These are phyloP conservation scores for Passiflora organensis DNA, from an alignment of 345 rosid genomes.

Conservation along the genomic window DNA sequence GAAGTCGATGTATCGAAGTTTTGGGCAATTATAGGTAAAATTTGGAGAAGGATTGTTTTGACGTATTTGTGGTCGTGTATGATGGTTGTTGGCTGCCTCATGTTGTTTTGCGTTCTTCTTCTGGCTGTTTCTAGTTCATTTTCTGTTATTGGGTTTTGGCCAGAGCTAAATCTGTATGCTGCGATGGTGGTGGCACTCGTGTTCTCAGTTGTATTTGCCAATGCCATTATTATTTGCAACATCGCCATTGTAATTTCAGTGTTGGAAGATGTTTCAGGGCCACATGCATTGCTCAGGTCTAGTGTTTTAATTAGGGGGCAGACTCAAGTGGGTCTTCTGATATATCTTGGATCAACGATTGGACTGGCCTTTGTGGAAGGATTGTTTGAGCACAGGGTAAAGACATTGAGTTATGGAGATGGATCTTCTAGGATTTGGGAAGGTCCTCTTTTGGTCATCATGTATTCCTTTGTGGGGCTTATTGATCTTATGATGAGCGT, in stretches of 20 bases:
- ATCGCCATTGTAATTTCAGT: conserved; percentile 64
- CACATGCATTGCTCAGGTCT: conserved; percentile 58
- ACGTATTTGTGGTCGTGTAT: conserved; percentile 70
- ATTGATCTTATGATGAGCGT: conserved; percentile 82
- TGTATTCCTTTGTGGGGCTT: conserved; percentile 86
- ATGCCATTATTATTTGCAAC: conserved; percentile 65
- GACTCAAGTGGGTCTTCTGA: conserved; percentile 83
- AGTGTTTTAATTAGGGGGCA: conserved; percentile 70
- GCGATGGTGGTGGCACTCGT: conserved; percentile 49
- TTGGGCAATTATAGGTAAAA: conserved; percentile 34
- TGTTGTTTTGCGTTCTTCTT: conserved; percentile 59
- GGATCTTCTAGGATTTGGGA: conserved; percentile 93
- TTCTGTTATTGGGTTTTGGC: conserved; percentile 47
- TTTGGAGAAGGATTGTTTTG: conserved; percentile 59
- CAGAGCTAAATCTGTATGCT: conserved; percentile 51
- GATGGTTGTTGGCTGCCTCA: conserved; percentile 56
- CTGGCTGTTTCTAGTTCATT: conserved; percentile 46
- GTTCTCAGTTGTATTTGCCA: conserved; percentile 81
- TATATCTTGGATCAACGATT: conserved; percentile 77
- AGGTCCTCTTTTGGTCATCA: conserved; percentile 77
- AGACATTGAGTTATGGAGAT: conserved; percentile 81
- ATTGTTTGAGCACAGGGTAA: conserved; percentile 88
- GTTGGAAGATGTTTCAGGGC: conserved; percentile 84
- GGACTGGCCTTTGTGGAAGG: conserved; percentile 76
- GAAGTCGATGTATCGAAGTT: conserved; percentile 47